Percentiles rank a stretch among this genome's conserved stretches.
Conservation (phyloP, 768 basidiomycete genomes). For the Leccinum variicolor region DNA sequence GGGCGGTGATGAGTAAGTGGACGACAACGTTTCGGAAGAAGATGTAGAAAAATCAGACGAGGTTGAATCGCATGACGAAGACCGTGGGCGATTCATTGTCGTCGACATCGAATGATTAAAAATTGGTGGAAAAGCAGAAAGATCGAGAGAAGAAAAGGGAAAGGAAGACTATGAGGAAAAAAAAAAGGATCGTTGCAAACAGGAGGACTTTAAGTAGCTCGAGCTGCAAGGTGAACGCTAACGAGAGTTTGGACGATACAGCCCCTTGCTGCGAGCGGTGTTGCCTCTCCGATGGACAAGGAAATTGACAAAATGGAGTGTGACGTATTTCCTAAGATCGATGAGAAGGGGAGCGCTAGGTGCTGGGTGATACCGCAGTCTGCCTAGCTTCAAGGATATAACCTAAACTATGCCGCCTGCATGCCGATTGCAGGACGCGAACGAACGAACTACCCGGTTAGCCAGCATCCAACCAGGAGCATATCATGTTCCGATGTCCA, state of each 20-base stretch:
- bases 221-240: not conserved
- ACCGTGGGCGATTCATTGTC: conserved; percentile 18
- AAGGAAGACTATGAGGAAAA: not conserved
- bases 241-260: conserved; percentile 2
- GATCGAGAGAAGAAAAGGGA: not conserved
- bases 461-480: conserved; percentile 16
- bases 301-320: conserved; percentile 1
- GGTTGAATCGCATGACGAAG: conserved; percentile 16
- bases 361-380: conserved; percentile 3
- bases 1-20: conserved; percentile 27
- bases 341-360: not conserved
- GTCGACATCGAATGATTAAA: not conserved
- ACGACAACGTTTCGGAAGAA: conserved; percentile 39
- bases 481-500: conserved; percentile 22
- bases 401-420: conserved; percentile 5
- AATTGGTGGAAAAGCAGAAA: not conserved
- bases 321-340: not conserved
- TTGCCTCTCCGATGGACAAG: conserved; percentile 7
- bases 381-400: conserved; percentile 12
- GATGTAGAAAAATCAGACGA: conserved; percentile 27
- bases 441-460: conserved; percentile 7
- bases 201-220: conserved; percentile 21
- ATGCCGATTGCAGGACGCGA: conserved; percentile 14
- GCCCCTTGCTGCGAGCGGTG: conserved; percentile 14
- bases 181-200: not conserved